A percentile compares a stretch with the other conserved stretches of the same genome.
phyloP scores from a whole-genome alignment of 2,329 filamentous ascomycete genomes.

The Colletotrichum noveboracense region DNA sequence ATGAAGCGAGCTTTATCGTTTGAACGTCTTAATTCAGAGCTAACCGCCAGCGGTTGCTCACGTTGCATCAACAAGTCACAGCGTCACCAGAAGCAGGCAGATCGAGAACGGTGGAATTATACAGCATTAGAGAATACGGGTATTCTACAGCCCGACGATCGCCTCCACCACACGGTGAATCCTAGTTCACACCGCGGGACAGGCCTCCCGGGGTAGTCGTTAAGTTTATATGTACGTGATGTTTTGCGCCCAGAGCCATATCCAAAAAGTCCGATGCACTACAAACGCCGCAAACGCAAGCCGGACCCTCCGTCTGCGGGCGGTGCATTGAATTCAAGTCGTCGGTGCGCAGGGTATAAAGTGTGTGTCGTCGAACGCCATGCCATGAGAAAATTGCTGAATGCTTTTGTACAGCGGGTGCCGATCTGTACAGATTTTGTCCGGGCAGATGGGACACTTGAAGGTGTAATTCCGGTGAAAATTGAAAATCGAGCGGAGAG shows the following conservation, averaged over 20 bases:
- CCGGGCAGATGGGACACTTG: slow-evolving; percentile 8
- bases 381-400: slow-evolving; percentile 20
- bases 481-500: background rate
- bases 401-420: slow-evolving; percentile 18
- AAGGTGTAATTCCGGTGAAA: background rate
- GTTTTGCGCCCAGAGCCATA: slow-evolving; percentile 13
- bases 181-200: slow-evolving; percentile 16
- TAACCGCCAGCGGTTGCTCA: background rate
- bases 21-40: background rate
- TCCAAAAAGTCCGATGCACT: slow-evolving; percentile 12
- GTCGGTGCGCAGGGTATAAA: slow-evolving; percentile 24
- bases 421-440: slow-evolving; percentile 17
- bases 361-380: slow-evolving; percentile 23
- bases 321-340: slow-evolving; percentile 12
- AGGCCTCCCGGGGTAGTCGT: slow-evolving; percentile 19
- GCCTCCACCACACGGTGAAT: slow-evolving; percentile 20
- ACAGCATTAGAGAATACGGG: slow-evolving; percentile 41
- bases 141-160: slow-evolving; percentile 21
- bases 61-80: background rate
- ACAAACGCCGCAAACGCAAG: slow-evolving; percentile 4
- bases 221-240: slow-evolving; percentile 16
- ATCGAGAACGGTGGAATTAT: slow-evolving; percentile 34
- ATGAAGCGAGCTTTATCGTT: background rate
- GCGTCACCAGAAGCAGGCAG: background rate
- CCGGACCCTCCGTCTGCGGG: background rate